These are phyloP conservation scores for Microbotryomycetes sp. DNA, from an alignment of 1,284 basidiomycete species.

Conservation along the genomic window DNA sequence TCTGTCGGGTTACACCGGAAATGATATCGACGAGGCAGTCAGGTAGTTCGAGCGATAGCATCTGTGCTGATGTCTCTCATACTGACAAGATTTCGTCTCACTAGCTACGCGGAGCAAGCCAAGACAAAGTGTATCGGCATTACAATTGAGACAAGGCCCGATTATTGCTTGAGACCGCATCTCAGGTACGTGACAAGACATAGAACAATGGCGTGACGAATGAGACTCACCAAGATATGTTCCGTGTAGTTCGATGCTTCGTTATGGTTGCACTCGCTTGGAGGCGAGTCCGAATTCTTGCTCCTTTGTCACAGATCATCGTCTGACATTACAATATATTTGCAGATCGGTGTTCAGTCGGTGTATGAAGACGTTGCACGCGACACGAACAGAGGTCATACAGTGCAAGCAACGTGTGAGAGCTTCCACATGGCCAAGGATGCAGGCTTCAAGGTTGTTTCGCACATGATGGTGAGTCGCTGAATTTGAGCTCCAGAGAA, in stretches of 20 bases:
- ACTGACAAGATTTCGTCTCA: neutral
- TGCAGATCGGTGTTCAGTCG: conserved; percentile 84
- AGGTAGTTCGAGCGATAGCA: conserved; percentile 50
- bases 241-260: conserved; percentile 81
- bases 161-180: conserved; percentile 96
- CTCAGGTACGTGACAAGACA: conserved; percentile 55
- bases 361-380: conserved; percentile 99
- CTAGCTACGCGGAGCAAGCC: conserved; percentile 85
- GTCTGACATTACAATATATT: no score
- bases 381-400: conserved; percentile 93
- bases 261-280: conserved; percentile 95
- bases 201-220: neutral
- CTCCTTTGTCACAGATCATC: neutral
- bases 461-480: conserved; percentile 76
- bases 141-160: conserved; percentile 96
- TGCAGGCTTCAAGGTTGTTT: conserved; percentile 98
- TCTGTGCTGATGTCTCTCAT: neutral
- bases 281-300: conserved; percentile 47
- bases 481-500: neutral
- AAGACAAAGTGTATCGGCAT: conserved; percentile 99
- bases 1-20: conserved; percentile 84
- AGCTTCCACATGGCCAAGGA: conserved; percentile 98
- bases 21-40: conserved; percentile 94
- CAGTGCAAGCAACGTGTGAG: conserved; percentile 93
- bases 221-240: neutral